These are phyloP conservation scores for Aspergillus piperis DNA, from an alignment of 2,329 filamentous ascomycete genomes.

Conservation along the genomic window DNA sequence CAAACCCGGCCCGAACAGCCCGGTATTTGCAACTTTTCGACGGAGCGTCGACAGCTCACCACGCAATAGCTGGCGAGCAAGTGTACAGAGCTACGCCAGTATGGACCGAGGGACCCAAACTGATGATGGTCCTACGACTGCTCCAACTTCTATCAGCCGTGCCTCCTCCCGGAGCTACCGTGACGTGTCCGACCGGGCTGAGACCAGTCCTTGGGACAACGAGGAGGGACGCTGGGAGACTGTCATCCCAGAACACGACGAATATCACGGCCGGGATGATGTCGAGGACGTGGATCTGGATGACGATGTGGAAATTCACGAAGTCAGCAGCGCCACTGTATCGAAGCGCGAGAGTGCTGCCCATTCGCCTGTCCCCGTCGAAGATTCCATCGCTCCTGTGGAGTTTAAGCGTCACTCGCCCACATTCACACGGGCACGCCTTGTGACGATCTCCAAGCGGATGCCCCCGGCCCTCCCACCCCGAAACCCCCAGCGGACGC, in stretches of 20 bases:
- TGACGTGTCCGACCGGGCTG: slow-evolving; percentile 22
- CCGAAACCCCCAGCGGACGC: slow-evolving; percentile 61
- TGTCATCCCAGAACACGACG: slow-evolving; percentile 25
- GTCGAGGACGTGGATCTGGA: slow-evolving; percentile 14
- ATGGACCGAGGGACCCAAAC: slow-evolving; percentile 69
- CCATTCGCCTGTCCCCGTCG: slow-evolving; percentile 22
- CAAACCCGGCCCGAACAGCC: slow-evolving; percentile 73
- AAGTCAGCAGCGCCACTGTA: slow-evolving; percentile 58
- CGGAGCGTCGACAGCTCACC: slow-evolving; percentile 69
- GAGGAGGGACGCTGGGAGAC: slow-evolving; percentile 30
- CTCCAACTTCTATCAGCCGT: slow-evolving; percentile 36
- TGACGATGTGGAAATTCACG: slow-evolving; percentile 39
- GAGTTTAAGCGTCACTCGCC: slow-evolving; percentile 65
- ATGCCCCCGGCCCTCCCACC: slow-evolving; percentile 73
- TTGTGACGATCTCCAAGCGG: slow-evolving; percentile 84
- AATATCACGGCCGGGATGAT: slow-evolving; percentile 13
- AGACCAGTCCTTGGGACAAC: slow-evolving; percentile 26
- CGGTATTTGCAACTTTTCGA: slow-evolving; percentile 61
- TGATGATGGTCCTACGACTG: slow-evolving; percentile 50
- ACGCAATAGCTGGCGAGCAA: slow-evolving; percentile 66
- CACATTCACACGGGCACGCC: slow-evolving; percentile 71
- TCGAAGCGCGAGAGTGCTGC: slow-evolving; percentile 44
- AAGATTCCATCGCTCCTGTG: slow-evolving; percentile 54
- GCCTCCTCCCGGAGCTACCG: slow-evolving; percentile 37
- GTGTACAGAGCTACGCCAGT: slow-evolving; percentile 64